A percentile compares a stretch with the other conserved stretches of the same genome.
phyloP scores from a whole-genome alignment of 2,329 filamentous ascomycete species.

The Monosporascus sp. region DNA sequence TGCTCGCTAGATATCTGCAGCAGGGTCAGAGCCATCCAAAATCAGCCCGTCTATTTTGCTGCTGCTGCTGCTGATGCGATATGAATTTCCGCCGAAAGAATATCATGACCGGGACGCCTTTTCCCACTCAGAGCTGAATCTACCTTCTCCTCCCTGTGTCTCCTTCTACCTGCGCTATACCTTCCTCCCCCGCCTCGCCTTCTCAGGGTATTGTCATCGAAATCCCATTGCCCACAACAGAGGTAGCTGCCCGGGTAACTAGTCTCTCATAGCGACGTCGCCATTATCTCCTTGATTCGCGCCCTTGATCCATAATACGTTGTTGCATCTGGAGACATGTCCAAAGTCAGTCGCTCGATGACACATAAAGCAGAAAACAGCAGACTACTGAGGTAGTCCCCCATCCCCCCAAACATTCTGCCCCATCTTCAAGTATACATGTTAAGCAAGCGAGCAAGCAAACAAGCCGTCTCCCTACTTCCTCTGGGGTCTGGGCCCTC shows the following conservation, averaged over 20 bases:
- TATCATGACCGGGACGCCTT: background rate
- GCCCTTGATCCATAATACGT: conserved; percentile 85
- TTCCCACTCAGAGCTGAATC: background rate
- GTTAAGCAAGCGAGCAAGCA: too few species aligned
- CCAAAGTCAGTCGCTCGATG: background rate
- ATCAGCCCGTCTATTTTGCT: background rate
- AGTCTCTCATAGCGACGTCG: conserved; percentile 57
- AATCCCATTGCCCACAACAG: background rate
- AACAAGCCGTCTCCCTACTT: background rate
- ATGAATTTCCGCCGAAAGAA: background rate
- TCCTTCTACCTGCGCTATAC: background rate
- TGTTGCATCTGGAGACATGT: conserved; percentile 60
- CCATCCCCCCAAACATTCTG: background rate
- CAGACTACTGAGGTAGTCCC: background rate
- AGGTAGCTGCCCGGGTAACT: background rate
- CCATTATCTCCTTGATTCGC: conserved; percentile 46
- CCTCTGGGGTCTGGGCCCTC: background rate
- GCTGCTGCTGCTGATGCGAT: too few species aligned
- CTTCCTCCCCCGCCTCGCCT: background rate
- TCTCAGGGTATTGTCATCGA: background rate
- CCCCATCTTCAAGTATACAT: too few species aligned
- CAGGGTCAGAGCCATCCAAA: background rate
- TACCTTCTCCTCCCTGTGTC: background rate
- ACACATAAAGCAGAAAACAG: background rate
- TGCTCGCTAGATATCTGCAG: background rate